A percentile compares a stretch with the other conserved stretches of the same genome.
Conservation (phyloP, 306 rosid species). For the Glycine tomentella region DNA sequence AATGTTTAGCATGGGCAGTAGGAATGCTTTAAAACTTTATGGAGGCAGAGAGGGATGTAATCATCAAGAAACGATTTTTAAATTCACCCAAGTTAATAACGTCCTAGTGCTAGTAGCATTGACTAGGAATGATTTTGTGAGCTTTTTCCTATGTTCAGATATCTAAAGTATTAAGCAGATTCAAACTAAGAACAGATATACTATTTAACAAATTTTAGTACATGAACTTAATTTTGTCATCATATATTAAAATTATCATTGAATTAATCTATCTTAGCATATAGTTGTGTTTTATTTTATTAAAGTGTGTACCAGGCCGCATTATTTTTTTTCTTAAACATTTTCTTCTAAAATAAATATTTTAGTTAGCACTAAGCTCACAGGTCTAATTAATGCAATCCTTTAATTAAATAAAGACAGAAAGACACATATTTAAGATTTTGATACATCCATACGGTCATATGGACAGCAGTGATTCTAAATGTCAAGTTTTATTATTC, state of each 20-base stretch:
- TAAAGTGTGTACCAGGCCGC: too few relatives aligned
- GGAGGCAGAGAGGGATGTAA: not conserved
- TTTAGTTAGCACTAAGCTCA: conserved; percentile 19
- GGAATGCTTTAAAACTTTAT: not conserved
- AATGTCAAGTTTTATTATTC: conserved; percentile 4
- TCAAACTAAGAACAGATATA: too few relatives aligned
- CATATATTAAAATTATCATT: too few relatives aligned
- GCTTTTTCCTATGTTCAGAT: too few relatives aligned
- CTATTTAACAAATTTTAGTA: too few relatives aligned
- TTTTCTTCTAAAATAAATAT: not conserved
- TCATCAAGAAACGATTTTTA: not conserved
- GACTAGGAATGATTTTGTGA: too few relatives aligned
- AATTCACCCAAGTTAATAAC: not conserved
- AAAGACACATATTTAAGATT: conserved; percentile 3
- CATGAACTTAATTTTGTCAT: too few relatives aligned
- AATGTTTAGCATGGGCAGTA: conserved; percentile 3
- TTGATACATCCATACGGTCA: not conserved
- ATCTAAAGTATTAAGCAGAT: too few relatives aligned
- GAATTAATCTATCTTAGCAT: too few relatives aligned
- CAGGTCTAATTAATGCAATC: conserved; percentile 19
- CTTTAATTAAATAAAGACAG: conserved; percentile 10
- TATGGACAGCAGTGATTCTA: conserved; percentile 23
- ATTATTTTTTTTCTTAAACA: too few relatives aligned
- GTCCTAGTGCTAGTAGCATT: too few relatives aligned
- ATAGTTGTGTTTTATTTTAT: too few relatives aligned